Evolutionary conservation across 1,139 yeast species (phyloP).

Genomic region (Lizanozyma gosingica): DNA sequence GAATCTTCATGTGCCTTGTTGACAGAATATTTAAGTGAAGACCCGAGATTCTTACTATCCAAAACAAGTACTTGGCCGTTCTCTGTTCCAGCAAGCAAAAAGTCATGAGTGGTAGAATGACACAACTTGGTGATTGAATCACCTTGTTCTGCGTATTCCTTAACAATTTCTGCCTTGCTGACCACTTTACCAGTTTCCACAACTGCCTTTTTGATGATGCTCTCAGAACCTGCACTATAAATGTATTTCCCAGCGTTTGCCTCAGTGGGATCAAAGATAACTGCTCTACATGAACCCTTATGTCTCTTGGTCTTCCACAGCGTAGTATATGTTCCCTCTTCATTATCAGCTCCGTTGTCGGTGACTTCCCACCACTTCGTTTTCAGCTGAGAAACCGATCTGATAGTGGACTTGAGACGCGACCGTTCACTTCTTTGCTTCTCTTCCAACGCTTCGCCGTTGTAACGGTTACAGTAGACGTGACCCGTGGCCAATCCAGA

Average conservation of each 20-base stretch:
- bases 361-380: slow-evolving; percentile 44
- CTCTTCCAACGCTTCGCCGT: slow-evolving; percentile 36
- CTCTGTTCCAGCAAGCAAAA: slow-evolving; percentile 73
- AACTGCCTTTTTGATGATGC: slow-evolving; percentile 65
- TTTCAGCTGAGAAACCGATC: slow-evolving; percentile 30
- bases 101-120: slow-evolving; percentile 55
- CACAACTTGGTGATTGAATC: slow-evolving; percentile 53
- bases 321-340: slow-evolving; percentile 17
- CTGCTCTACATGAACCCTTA: slow-evolving; percentile 76
- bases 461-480: slow-evolving; percentile 48
- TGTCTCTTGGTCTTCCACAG: slow-evolving; percentile 86
- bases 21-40: slow-evolving; percentile 33
- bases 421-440: slow-evolving; percentile 14
- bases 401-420: slow-evolving; percentile 16
- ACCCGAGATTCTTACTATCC: slow-evolving; percentile 44
- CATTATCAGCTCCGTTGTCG: slow-evolving; percentile 23
- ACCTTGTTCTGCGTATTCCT: slow-evolving; percentile 17
- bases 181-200: slow-evolving; percentile 70
- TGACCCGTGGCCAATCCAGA: slow-evolving; percentile 80
- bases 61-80: slow-evolving; percentile 56
- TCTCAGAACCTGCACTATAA: slow-evolving; percentile 74
- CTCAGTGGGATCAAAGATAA: slow-evolving; percentile 52
- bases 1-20: slow-evolving; percentile 62
- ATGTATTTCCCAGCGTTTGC: slow-evolving; percentile 40
- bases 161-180: slow-evolving; percentile 34